These are phyloP conservation scores for Helianthus annuus DNA, from an alignment of 129 eudicot genomes.

Conservation along the genomic window DNA sequence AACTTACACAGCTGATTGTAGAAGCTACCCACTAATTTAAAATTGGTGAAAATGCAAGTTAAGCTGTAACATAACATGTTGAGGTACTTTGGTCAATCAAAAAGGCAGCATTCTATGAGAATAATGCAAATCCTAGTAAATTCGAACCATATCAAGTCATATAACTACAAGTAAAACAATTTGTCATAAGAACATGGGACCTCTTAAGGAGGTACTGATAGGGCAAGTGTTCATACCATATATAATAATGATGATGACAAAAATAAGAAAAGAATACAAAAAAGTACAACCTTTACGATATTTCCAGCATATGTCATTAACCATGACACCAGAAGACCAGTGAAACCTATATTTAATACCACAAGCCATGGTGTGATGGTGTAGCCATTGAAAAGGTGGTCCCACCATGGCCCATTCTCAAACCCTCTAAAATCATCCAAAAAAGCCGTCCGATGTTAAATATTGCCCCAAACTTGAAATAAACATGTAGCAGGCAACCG, in stretches of 20 bases:
- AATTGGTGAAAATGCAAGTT: not conserved
- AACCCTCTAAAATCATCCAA: constrained; percentile 89
- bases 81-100: constrained; percentile 17
- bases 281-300: constrained; percentile 69
- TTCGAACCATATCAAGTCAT: not conserved
- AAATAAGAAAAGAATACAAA: not conserved
- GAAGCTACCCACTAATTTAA: not conserved
- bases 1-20: not conserved
- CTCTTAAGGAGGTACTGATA: not conserved
- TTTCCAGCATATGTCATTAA: constrained; percentile 97
- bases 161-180: not conserved
- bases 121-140: not conserved
- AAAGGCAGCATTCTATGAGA: constrained; percentile 6
- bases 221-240: not conserved
- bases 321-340: constrained; percentile 96
- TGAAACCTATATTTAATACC: constrained; percentile 84
- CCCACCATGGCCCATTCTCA: constrained; percentile 95
- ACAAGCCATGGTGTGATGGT: constrained; percentile 86
- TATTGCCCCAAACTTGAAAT: constrained; percentile 76
- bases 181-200: not conserved
- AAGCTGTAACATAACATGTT: too few species aligned
- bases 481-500: not conserved
- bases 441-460: constrained; percentile 81
- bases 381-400: constrained; percentile 81
- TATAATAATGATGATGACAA: constrained; percentile 13